A percentile compares a stretch with the other conserved stretches of the same genome.
phyloP scores from a whole-genome alignment of 352 stramenopile genomes.

The Phytopythium delawarense region DNA sequence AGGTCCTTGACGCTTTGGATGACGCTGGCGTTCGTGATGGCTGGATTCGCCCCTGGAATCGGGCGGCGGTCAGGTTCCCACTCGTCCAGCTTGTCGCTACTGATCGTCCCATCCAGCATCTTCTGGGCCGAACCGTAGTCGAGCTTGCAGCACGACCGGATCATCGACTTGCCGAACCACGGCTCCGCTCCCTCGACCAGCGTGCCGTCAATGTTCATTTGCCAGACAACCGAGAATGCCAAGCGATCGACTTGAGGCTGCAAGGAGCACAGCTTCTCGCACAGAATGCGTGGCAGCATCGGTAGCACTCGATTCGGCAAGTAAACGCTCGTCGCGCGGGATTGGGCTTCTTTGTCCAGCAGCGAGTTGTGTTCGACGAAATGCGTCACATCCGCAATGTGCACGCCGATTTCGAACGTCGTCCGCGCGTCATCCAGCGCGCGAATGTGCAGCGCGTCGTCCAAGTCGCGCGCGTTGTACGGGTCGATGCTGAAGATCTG shows the following conservation, averaged over 20 bases:
- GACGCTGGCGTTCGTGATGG: conserved; percentile 48
- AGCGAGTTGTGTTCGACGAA: conserved; percentile 89
- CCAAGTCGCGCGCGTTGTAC: conserved; percentile 94
- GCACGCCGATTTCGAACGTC: conserved; percentile 91
- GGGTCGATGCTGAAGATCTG: conserved; percentile 98
- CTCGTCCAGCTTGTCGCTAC: conserved; percentile 58
- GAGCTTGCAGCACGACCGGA: conserved; percentile 95
- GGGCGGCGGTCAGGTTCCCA: conserved; percentile 54
- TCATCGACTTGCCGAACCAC: conserved; percentile 98
- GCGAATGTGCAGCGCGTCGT: conserved; percentile 94
- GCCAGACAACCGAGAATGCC: conserved; percentile 95
- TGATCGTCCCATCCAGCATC: conserved; percentile 93
- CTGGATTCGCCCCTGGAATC: conserved; percentile 32
- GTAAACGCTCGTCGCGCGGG: conserved; percentile 95
- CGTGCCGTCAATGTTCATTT: conserved; percentile 94
- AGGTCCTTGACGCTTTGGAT: conserved; percentile 69
- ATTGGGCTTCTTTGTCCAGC: conserved; percentile 93
- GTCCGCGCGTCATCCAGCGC: conserved; percentile 49
- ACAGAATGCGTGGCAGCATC: conserved; percentile 96
- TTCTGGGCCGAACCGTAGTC: conserved; percentile 96
- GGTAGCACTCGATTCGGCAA: conserved; percentile 93
- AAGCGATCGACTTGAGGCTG: conserved; percentile 96
- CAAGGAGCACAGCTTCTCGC: conserved; percentile 95
- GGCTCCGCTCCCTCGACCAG: conserved; percentile 84
- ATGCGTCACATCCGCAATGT: conserved; percentile 98